These are phyloP conservation scores for Capronia americana DNA, from an alignment of 2,329 filamentous ascomycete genomes.

Conservation along the genomic window DNA sequence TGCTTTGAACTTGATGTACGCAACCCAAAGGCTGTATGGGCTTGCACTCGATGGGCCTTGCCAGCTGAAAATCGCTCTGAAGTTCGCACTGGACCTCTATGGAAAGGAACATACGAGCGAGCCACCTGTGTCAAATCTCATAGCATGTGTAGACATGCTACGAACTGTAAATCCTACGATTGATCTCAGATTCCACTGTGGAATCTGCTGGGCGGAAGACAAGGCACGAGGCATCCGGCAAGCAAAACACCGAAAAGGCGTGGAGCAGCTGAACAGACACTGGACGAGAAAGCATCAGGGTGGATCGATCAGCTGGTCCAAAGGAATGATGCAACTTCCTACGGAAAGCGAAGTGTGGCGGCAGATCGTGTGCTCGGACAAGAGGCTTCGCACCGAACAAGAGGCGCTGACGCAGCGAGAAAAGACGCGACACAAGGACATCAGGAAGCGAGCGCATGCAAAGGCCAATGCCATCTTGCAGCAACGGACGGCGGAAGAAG, in stretches of 20 bases:
- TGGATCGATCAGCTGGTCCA: slow-evolving; percentile 17
- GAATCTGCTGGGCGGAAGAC: slow-evolving; percentile 31
- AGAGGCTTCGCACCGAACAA: slow-evolving; percentile 31
- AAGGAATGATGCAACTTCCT: slow-evolving; percentile 36
- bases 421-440: slow-evolving; percentile 9
- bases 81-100: slow-evolving; percentile 39
- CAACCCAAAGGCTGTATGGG: slow-evolving; percentile 35
- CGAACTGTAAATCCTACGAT: slow-evolving; percentile 29
- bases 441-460: slow-evolving; percentile 31
- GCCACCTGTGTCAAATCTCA: slow-evolving; percentile 18
- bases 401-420: slow-evolving; percentile 18
- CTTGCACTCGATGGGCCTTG: slow-evolving; percentile 35
- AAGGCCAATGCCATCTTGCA: slow-evolving; percentile 32
- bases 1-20: slow-evolving; percentile 39
- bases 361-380: slow-evolving; percentile 31
- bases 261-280: slow-evolving; percentile 32
- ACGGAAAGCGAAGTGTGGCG: slow-evolving; percentile 34
- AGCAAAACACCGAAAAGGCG: slow-evolving; percentile 24
- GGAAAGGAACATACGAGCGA: neutral
- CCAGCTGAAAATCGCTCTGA: slow-evolving; percentile 41
- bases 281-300: slow-evolving; percentile 35
- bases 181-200: slow-evolving; percentile 36
- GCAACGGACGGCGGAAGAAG: slow-evolving; percentile 22
- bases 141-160: slow-evolving; percentile 20
- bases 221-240: slow-evolving; percentile 4